A percentile compares a stretch with the other conserved stretches of the same genome.
Conservation (phyloP, 2,329 filamentous ascomycete genomes). For the Alternaria conjuncta region DNA sequence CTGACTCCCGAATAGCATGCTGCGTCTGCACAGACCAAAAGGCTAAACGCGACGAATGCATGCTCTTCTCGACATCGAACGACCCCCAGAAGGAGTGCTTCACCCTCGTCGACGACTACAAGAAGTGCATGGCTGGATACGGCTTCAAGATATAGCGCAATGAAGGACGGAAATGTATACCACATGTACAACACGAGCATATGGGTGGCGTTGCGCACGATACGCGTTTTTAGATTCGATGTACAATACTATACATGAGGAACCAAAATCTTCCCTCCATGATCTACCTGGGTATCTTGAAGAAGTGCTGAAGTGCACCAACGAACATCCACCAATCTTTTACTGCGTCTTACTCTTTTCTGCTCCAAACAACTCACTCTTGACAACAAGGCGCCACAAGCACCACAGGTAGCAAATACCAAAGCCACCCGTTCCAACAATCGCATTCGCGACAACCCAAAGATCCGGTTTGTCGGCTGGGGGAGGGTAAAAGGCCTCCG, state of each 20-base stretch:
- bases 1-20: constrained; percentile 68
- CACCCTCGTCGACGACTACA: constrained; percentile 83
- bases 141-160: constrained; percentile 71
- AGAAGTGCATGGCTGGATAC: constrained; percentile 88
- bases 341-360: constrained; percentile 51
- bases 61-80: constrained; percentile 89
- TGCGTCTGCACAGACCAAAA: constrained; percentile 98
- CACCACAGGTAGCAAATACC: constrained; percentile 92
- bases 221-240: constrained; percentile 26
- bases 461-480: constrained; percentile 85
- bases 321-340: constrained; percentile 3
- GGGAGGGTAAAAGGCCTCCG: constrained; percentile 71
- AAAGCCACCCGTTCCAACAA: constrained; percentile 85
- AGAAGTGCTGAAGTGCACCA: constrained; percentile 12
- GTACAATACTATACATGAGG: constrained; percentile 27
- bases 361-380: constrained; percentile 59
- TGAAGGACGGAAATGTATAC: constrained; percentile 32
- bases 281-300: constrained; percentile 26
- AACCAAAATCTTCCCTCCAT: constrained; percentile 40
- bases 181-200: constrained; percentile 42
- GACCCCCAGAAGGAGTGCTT: constrained; percentile 86
- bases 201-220: constrained; percentile 40
- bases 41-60: constrained; percentile 91
- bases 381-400: constrained; percentile 68
- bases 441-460: constrained; percentile 91